Evolutionary conservation across 73 alveolate species (phyloP).

Genomic region (Breviolum minutum): DNA sequence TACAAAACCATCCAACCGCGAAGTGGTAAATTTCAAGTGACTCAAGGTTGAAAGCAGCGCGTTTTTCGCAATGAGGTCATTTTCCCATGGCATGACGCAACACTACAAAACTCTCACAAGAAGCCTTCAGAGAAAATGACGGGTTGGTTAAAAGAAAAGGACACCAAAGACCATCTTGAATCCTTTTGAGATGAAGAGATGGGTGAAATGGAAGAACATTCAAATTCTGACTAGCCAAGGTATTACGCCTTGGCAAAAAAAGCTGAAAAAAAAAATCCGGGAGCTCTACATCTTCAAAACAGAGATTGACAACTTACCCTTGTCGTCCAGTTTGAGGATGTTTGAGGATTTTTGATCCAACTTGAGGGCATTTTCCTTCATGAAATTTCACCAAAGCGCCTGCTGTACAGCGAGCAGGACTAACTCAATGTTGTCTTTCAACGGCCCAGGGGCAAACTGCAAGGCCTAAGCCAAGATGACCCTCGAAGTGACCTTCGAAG

Average conservation of each 20-base stretch:
- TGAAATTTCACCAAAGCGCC: not conserved
- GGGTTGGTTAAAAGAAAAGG: no score
- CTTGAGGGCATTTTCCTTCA: not conserved
- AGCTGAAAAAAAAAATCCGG: not conserved
- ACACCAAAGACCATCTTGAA: no score
- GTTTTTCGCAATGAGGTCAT: no score
- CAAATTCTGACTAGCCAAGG: not conserved
- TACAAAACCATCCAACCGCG: no score
- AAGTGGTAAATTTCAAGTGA: no score
- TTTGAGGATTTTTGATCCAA: not conserved
- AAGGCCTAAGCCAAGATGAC: not conserved
- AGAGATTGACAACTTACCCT: not conserved
- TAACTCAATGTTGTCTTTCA: conserved; percentile 51
- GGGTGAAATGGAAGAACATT: not conserved
- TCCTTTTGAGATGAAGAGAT: no score
- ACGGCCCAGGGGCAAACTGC: conserved; percentile 36
- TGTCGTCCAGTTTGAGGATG: not conserved
- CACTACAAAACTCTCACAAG: no score
- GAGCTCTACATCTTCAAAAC: not conserved
- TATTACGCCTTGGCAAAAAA: not conserved
- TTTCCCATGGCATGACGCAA: no score
- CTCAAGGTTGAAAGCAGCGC: no score
- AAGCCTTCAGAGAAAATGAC: no score
- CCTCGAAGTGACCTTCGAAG: not conserved
- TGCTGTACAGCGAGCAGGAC: conserved; percentile 83